Base-by-base conservation (phyloP, 495 filamentous ascomycete genomes). In the Xylaria cubensis region DNA sequence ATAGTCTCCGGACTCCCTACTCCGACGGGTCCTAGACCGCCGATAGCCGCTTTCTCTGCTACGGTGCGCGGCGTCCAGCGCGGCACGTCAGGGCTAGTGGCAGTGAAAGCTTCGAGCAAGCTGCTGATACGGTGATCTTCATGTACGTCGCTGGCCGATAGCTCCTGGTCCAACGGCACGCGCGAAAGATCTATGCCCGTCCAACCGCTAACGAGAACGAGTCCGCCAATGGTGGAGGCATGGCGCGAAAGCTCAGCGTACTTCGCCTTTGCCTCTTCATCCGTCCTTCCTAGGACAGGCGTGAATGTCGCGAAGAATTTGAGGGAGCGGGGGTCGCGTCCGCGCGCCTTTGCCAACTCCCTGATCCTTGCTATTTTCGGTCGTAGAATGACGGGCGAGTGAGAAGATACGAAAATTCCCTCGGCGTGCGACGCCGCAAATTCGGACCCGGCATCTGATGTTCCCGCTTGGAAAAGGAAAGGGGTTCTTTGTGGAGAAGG, bases 361-460 rank as follows among this genome's bases (percentile, higher is more conserved):
- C 89, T 83, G 70, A 91, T 89, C n/a, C 83, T 82, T 34, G 82
- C 83, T 51, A 90, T 84, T 66, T 88, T 89, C 0, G 85, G 84
- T 1, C 77, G 74, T 4, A 90, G 79, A 15, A 89, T 81, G 12
- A 80, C 70, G 0, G 88, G 84, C 0, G 86, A 86, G 67, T 88
- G 86, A 0, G 83, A 84, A 0, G 87, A 88, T 1, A 90, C 88
- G 77, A 92, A 92, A 67, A 91, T 89, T 1, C 84, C 89, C 75
- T 92, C 89, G 1, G 89, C 90, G 72, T 91, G 89, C 13, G 81
- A 86, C 0, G 88, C 85, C 0, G 88, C 89, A 72, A 92, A 92
- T 0, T 77, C 81, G 1, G 84, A 85, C 3, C 89, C 89, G 0
- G 89, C 88, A 0, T 82, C 67, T 0, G 88, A 91, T 9, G 87